Percentiles rank a stretch among this genome's conserved stretches.
These are phyloP conservation scores for Yamadazyma insecticola DNA, from an alignment of 805 yeast species.

Conservation along the genomic window DNA sequence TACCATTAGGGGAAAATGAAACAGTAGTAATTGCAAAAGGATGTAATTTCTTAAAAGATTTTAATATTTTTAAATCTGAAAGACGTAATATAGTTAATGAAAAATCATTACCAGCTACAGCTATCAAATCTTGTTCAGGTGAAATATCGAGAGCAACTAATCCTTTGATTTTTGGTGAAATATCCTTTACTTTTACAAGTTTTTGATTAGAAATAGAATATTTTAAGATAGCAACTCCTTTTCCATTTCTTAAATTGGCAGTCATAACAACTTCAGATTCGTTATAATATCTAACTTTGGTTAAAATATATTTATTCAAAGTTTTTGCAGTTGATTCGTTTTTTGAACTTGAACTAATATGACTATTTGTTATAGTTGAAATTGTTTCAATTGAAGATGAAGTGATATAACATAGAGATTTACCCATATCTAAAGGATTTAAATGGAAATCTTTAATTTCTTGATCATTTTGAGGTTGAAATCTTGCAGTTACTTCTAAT, in stretches of 20 bases:
- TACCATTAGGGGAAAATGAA: slow-evolving; percentile 64
- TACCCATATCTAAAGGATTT: slow-evolving; percentile 55
- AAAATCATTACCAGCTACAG: slow-evolving; percentile 62
- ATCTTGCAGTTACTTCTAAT: slow-evolving; percentile 50
- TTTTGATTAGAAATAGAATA: slow-evolving; percentile 40
- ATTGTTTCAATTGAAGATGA: slow-evolving; percentile 46
- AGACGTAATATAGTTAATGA: slow-evolving; percentile 56
- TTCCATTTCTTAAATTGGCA: slow-evolving; percentile 25
- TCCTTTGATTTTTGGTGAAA: slow-evolving; percentile 49
- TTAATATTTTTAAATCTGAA: slow-evolving; percentile 47
- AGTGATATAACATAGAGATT: slow-evolving; percentile 61
- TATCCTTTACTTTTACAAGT: slow-evolving; percentile 35
- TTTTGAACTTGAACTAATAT: slow-evolving; percentile 21
- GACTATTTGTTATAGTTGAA: slow-evolving; percentile 44
- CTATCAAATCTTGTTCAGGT: slow-evolving; percentile 39
- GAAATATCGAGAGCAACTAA: slow-evolving; percentile 49
- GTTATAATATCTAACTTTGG: slow-evolving; percentile 41
- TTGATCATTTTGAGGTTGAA: slow-evolving; percentile 49
- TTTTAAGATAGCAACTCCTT: slow-evolving; percentile 43
- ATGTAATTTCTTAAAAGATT: slow-evolving; percentile 59
- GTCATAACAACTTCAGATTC: slow-evolving; percentile 28
- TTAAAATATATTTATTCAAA: slow-evolving; percentile 25
- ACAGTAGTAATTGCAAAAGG: slow-evolving; percentile 74
- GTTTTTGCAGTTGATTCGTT: slow-evolving; percentile 15
- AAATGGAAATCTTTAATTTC: slow-evolving; percentile 60